Evolutionary conservation across 2,329 filamentous ascomycete species (phyloP).

Genomic region (Penicillium sclerotigenum): DNA sequence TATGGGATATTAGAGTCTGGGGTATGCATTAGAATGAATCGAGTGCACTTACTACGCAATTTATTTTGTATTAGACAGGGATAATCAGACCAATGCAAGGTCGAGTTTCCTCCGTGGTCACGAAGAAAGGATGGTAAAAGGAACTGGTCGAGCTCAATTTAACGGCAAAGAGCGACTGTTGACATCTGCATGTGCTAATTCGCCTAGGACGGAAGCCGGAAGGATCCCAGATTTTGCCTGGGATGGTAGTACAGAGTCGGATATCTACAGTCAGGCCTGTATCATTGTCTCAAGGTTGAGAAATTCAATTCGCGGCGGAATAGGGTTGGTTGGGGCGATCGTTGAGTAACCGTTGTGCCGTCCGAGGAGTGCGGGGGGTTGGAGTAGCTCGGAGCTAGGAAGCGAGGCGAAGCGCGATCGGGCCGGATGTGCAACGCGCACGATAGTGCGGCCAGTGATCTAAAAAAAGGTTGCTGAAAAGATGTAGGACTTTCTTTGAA

Average conservation of each 20-base stretch:
- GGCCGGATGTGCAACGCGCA: background rate
- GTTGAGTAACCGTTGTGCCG: conserved; percentile 1
- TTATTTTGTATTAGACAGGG: background rate
- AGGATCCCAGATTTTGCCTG: background rate
- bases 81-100: background rate
- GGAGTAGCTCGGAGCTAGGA: conserved; percentile 9
- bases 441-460: background rate
- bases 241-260: conserved; percentile 5
- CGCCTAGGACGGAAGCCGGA: background rate
- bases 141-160: conserved; percentile 8
- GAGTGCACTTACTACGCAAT: conserved; percentile 1
- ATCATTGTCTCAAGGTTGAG: conserved; percentile 3
- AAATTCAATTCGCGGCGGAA: background rate
- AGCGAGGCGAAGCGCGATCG: background rate
- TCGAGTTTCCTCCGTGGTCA: background rate
- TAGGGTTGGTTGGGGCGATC: background rate
- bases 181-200: conserved; percentile 10
- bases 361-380: conserved; percentile 10
- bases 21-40: background rate
- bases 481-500: background rate
- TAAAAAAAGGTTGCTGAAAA: background rate
- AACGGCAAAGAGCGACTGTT: conserved; percentile 2
- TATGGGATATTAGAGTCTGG: background rate
- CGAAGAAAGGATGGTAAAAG: background rate
- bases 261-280: conserved; percentile 4